Evolutionary conservation across 768 basidiomycete species (phyloP), one percentile per base, ranked within the genome.

Genomic region (Russula sp.): DNA sequence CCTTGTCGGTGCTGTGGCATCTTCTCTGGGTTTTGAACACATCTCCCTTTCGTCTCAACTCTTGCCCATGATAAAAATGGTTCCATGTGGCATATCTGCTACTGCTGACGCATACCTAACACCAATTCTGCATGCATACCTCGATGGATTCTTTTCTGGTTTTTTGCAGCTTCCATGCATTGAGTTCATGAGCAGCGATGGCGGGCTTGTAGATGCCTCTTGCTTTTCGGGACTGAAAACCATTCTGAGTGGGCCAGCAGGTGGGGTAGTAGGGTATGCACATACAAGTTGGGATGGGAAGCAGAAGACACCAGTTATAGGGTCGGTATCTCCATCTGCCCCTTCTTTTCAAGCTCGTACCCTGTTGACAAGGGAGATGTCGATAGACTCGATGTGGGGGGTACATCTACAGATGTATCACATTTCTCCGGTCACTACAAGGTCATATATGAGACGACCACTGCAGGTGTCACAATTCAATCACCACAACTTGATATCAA

Each of bases 51-150:
- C 93, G 0, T 87, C 90, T 2, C 83, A n/a, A n/a, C n/a, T n/a
- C n/a, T n/a, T n/a, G n/a, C n/a, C n/a, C n/a, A n/a, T n/a, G n/a
- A n/a, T n/a, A 78, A 93, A 93, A 75, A 89, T 95, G 81, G 91
- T 97, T 10, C 90, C 93, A 1, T 87, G 95, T 0, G 95, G 93
- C 2, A 85, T 89, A 10, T 96, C 93, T 0, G 89, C 91, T 0
- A 95, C 93, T 0, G 95, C 93, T 0, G 95, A 98, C 68, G 95
- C 95, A 0, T 98, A 98, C 72, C 84, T 98, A 42, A 97, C 94
- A 0, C 95, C 95, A 14, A 89, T 97, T 64, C 74, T 97, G 29
- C 73, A 78, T 10, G 80, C 84, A 14, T 98, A 98, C 69, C 79
- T 98, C 5, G 88, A 93, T 64, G 93, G 93, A 0, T 98, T 98